Evolutionary conservation across 2,329 filamentous ascomycete genomes (phyloP).

Genomic region (Hortaea werneckii): DNA sequence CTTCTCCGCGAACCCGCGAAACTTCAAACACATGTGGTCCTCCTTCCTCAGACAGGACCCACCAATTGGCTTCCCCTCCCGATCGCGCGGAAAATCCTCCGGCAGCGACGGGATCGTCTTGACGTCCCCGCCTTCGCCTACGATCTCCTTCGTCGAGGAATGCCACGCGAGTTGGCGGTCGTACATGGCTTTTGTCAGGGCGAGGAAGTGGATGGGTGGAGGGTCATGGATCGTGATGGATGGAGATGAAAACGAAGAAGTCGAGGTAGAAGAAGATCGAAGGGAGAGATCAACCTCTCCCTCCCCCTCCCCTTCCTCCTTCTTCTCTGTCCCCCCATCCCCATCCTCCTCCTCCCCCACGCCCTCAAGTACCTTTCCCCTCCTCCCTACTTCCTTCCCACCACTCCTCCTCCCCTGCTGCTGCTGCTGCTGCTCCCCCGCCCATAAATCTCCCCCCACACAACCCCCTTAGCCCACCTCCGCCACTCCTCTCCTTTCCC

Average conservation of each 20-base stretch:
- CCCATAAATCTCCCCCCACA: slow-evolving; percentile 35
- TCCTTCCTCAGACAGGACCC: slow-evolving; percentile 9
- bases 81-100: slow-evolving; percentile 14
- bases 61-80: slow-evolving; percentile 6
- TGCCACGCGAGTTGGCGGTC: slow-evolving; percentile 36
- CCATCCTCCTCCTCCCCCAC: background rate
- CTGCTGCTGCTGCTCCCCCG: slow-evolving; percentile 16
- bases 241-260: background rate
- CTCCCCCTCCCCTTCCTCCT: too few relatives aligned
- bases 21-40: slow-evolving; percentile 23
- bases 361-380: too few relatives aligned
- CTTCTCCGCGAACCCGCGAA: slow-evolving; percentile 13
- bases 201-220: slow-evolving; percentile 20
- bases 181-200: slow-evolving; percentile 30
- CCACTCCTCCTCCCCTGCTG: slow-evolving; percentile 6
- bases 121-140: background rate
- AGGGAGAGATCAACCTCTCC: too few relatives aligned
- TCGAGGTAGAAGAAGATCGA: too few relatives aligned
- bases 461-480: slow-evolving; percentile 33
- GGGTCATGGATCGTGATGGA: background rate
- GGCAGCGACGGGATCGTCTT: slow-evolving; percentile 5
- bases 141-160: background rate
- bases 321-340: background rate
- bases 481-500: slow-evolving; percentile 34
- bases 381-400: background rate